Base-by-base conservation (phyloP, 106 monocot genomes). In the Phalaenopsis aphrodite region DNA sequence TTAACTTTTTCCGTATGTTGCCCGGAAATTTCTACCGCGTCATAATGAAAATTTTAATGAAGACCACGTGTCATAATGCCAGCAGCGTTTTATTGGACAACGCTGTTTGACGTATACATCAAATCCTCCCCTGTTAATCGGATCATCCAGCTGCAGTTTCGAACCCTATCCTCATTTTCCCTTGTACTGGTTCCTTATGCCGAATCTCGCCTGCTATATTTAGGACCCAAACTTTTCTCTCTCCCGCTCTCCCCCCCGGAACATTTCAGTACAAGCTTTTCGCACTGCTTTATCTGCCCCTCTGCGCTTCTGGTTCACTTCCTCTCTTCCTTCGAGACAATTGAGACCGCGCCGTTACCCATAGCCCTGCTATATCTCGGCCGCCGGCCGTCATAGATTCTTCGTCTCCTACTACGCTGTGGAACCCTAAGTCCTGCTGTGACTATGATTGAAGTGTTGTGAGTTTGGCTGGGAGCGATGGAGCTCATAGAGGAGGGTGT, bases 401-500 rank as follows among this genome's bases (percentile, higher is more conserved):
- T 43, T 15, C 11, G 5, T 18, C 74, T 42, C 42, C 42, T 36
- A 7, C 36, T 74, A 8, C 6, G 19, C 49, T 46, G 76, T 23
- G 49, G 21, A 52, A 76, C 49, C 76, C 49, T 76, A 76, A 24
- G 42, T 12, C 12, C 30, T 76, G 49, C 6, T 52, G 24, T 30
- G 11, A 42, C 49, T n/a, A 76, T 76, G 76, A 39, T 48, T 47
- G 49, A 23, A 39, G 11, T 47, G 8, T 21, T 21, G 30, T 76
- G 30, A 49, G 47, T 46, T 76, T 4, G 41, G 10, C 55, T 7
- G 37, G 81, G 55, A 61, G 72, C 19, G 79, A 83, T 82, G 81
- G 89, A 85, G 75, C 49, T 48, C 81, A 68, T 90, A 5, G 90
- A 85, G 82, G 95, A 93, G 75, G 91, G 87, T 5, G 85, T 87